A percentile compares a stretch with the other conserved stretches of the same genome.
phyloP scores from a whole-genome alignment of 2,329 filamentous ascomycete genomes.

The Rhynchosporium secalis region DNA sequence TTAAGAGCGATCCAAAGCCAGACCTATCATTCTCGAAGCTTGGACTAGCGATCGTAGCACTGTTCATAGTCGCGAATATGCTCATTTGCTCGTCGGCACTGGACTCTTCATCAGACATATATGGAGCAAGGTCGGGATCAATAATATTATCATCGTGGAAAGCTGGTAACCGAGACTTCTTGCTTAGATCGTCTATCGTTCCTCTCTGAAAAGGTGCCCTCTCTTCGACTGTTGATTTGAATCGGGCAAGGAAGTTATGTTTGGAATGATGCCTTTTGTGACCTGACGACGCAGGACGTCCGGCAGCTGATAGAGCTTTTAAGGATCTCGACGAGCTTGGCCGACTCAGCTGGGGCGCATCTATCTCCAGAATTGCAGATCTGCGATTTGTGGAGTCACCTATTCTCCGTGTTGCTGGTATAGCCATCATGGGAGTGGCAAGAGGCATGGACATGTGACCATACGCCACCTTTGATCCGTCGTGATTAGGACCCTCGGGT shows the following conservation, averaged over 20 bases:
- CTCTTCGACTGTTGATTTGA: conserved; percentile 73
- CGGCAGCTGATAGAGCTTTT: conserved; percentile 64
- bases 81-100: conserved; percentile 91
- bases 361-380: conserved; percentile 88
- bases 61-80: conserved; percentile 75
- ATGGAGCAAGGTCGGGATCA: conserved; percentile 90
- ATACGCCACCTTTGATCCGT: conserved; percentile 38
- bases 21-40: conserved; percentile 72
- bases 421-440: conserved; percentile 72
- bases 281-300: conserved; percentile 72
- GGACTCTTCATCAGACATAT: conserved; percentile 91
- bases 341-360: conserved; percentile 77
- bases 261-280: conserved; percentile 88
- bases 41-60: conserved; percentile 60
- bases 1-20: conserved; percentile 70
- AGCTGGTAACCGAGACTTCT: conserved; percentile 72
- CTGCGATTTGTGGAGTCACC: conserved; percentile 79
- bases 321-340: conserved; percentile 92
- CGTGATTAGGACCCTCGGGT: conserved; percentile 42
- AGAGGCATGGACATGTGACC: conserved; percentile 51
- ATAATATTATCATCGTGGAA: conserved; percentile 99
- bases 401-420: conserved; percentile 62
- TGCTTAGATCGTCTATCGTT: conserved; percentile 64
- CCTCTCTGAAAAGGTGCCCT: conserved; percentile 85
- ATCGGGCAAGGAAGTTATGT: conserved; percentile 76